phyloP scores from a whole-genome alignment of 1,139 yeast genomes.

The Hyphopichia wangnamkhiaoensis region DNA sequence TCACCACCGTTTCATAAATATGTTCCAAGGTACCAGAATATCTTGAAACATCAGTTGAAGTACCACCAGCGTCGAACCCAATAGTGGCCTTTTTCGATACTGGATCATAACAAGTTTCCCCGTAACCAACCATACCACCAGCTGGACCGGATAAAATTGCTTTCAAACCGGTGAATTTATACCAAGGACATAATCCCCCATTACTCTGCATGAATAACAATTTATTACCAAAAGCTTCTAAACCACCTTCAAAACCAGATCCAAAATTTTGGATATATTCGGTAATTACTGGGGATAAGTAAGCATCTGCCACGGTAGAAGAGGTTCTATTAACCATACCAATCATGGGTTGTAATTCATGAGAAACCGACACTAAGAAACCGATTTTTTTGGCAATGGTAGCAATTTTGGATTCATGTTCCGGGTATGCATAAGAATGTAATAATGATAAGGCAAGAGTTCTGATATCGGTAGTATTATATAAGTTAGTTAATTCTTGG shows the following conservation, averaged over 20 bases:
- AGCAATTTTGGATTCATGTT: conserved; percentile 39
- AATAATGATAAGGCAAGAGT: conserved; percentile 41
- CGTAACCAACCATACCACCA: conserved; percentile 54
- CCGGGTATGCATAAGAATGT: conserved; percentile 43
- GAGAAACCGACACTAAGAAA: conserved; percentile 41
- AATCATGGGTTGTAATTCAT: conserved; percentile 45
- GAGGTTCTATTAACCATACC: conserved; percentile 46
- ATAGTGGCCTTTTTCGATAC: conserved; percentile 35
- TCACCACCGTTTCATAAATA: conserved; percentile 46
- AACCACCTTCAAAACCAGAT: conserved; percentile 46
- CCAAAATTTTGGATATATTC: conserved; percentile 40
- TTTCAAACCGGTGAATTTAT: conserved; percentile 47
- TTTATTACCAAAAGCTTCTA: conserved; percentile 43
- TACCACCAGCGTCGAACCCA: conserved; percentile 52
- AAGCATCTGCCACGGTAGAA: conserved; percentile 49
- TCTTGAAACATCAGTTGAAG: conserved; percentile 49
- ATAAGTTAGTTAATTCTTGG: conserved; percentile 25
- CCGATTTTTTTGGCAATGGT: conserved; percentile 38
- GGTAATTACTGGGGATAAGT: conserved; percentile 39
- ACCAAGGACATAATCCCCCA: conserved; percentile 53
- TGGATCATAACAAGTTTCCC: conserved; percentile 42
- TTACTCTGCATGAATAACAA: conserved; percentile 50
- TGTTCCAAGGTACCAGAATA: conserved; percentile 42
- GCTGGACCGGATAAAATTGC: conserved; percentile 54
- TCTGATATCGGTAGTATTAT: conserved; percentile 25